These are phyloP conservation scores for Metschnikowia chrysomelidarum DNA, from an alignment of 805 yeast species.

Conservation along the genomic window DNA sequence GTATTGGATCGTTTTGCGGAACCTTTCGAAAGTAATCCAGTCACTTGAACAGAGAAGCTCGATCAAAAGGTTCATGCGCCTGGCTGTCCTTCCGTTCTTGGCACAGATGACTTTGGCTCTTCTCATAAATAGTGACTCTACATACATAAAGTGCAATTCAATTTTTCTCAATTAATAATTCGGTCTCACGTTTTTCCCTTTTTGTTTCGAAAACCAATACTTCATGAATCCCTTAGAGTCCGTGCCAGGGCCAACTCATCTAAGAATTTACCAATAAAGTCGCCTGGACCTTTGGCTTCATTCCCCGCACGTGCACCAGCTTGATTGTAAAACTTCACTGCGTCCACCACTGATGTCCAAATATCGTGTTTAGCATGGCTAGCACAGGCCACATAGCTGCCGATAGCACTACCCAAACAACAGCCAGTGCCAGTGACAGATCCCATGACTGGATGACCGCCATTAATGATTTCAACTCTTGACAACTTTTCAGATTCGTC, in stretches of 20 bases:
- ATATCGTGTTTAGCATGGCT: conserved; percentile 20
- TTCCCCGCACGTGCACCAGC: conserved; percentile 58
- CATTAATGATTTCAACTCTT: conserved; percentile 33
- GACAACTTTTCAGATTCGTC: background rate
- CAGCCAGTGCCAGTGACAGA: conserved; percentile 82
- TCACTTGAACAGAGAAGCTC: no score
- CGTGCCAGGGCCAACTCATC: conserved; percentile 32
- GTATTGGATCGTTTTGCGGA: no score
- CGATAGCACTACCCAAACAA: conserved; percentile 70
- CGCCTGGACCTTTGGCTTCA: conserved; percentile 49
- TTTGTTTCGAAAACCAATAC: no score
- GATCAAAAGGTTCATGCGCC: no score
- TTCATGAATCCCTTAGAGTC: conserved; percentile 1
- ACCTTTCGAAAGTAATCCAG: no score
- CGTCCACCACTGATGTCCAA: conserved; percentile 50
- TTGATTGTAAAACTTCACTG: conserved; percentile 55
- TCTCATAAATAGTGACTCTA: no score
- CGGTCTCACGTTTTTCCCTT: no score
- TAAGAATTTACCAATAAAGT: conserved; percentile 47
- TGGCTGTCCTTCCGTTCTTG: no score
- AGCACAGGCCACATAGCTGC: conserved; percentile 48
- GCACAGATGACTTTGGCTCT: no score
- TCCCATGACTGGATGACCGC: conserved; percentile 65
- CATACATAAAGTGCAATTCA: no score
- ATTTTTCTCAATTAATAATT: no score